These are phyloP conservation scores for Neonectria punicea DNA, from an alignment of 2,329 filamentous ascomycete species.

Conservation along the genomic window DNA sequence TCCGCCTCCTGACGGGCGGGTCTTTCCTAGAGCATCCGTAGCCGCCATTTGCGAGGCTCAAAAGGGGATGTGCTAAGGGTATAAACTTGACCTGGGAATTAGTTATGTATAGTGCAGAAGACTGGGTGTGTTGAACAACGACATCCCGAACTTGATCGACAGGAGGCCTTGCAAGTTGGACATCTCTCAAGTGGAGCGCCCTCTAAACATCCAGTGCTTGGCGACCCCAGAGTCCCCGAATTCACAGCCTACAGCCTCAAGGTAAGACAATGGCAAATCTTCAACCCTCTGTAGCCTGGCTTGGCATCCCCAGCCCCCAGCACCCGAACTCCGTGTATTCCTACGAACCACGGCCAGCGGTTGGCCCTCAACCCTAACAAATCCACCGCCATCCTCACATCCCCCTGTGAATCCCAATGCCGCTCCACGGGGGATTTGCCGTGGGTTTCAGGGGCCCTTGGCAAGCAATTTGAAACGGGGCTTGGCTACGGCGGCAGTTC, in stretches of 20 bases:
- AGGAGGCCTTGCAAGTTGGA: slow-evolving; percentile 7
- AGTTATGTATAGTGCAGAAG: not conserved
- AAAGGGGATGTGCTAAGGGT: not conserved
- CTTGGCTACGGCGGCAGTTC: not conserved
- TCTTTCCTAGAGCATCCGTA: not conserved
- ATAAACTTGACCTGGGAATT: not conserved
- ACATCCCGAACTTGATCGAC: slow-evolving; percentile 5
- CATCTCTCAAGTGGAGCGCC: not conserved
- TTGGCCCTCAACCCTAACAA: too few species aligned
- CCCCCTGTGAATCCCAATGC: not conserved
- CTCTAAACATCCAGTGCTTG: not conserved
- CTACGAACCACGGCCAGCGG: not conserved
- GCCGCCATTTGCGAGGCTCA: slow-evolving; percentile 11
- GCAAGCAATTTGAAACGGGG: slow-evolving; percentile 18
- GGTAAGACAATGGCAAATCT: not conserved
- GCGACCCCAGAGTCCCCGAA: not conserved
- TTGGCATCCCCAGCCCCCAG: not conserved
- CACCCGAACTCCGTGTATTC: not conserved
- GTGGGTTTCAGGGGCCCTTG: slow-evolving; percentile 5
- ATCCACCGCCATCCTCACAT: not conserved
- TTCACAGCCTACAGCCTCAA: not conserved
- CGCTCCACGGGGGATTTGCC: not conserved
- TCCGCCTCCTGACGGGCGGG: slow-evolving; percentile 7
- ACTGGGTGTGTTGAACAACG: not conserved
- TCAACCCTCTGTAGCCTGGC: not conserved